Percentiles rank a stretch among this genome's conserved stretches.
Conservation (phyloP, 2,329 filamentous ascomycete genomes). For the Monilinia aucupariae region DNA sequence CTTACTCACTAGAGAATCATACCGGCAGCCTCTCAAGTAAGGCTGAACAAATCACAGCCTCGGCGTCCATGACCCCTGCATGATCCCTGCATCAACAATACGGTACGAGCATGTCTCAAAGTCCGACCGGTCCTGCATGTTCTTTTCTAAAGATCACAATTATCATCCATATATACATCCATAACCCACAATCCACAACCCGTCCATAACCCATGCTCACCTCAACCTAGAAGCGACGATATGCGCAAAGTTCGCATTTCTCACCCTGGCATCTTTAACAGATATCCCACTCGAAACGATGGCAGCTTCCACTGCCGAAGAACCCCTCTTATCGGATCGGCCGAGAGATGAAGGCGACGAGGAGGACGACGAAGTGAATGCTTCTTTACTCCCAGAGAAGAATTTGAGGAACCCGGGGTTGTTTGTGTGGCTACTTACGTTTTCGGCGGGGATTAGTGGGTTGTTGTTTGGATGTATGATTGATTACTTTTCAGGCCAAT, state of each 20-base stretch:
- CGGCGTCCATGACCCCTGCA: neutral
- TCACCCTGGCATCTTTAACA: conserved; percentile 4
- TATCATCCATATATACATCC: neutral
- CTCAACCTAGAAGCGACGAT: neutral
- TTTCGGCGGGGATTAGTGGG: conserved; percentile 62
- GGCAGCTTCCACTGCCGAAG: conserved; percentile 9
- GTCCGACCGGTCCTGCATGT: neutral
- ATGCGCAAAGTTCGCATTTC: neutral
- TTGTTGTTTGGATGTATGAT: conserved; percentile 60
- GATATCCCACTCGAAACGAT: conserved; percentile 7
- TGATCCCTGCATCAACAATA: neutral
- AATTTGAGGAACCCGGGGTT: conserved; percentile 35
- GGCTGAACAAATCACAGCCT: neutral
- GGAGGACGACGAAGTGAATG: conserved; percentile 18
- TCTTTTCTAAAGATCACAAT: neutral
- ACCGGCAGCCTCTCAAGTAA: neutral
- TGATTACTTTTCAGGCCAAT: neutral
- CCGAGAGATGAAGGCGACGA: neutral
- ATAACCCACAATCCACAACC: neutral
- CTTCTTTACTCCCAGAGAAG: conserved; percentile 31
- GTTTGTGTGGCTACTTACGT: conserved; percentile 57
- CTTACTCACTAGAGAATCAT: too few relatives aligned
- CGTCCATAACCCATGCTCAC: neutral
- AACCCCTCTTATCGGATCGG: conserved; percentile 12
- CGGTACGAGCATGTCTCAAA: neutral